These are phyloP conservation scores for Urostyla sp. DNA, from an alignment of 73 alveolate genomes.

Conservation along the genomic window DNA sequence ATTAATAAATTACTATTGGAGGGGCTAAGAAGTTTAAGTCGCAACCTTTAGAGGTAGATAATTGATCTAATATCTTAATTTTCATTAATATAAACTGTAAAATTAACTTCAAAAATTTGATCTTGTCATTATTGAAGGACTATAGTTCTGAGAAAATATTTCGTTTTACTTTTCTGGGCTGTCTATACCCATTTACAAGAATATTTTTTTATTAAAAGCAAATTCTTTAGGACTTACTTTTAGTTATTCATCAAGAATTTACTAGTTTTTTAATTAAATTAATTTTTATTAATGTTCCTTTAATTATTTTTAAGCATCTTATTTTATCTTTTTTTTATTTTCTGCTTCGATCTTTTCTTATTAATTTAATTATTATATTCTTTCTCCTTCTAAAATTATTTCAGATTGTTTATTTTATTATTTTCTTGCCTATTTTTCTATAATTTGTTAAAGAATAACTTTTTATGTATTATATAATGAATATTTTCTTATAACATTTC, in stretches of 20 bases:
- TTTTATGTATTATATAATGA: not conserved
- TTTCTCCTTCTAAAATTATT: not conserved
- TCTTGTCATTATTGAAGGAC: conserved; percentile 21
- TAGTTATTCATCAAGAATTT: not conserved
- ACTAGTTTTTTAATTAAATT: not conserved
- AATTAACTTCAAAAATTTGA: not conserved
- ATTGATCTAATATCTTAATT: not conserved
- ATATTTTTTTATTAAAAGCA: conserved; percentile 21
- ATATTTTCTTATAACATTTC: no score
- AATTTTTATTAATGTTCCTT: not conserved
- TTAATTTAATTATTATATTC: not conserved
- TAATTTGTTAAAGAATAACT: not conserved
- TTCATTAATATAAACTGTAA: not conserved
- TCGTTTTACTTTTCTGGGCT: conserved; percentile 27
- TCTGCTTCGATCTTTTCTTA: not conserved
- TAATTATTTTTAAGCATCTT: not conserved
- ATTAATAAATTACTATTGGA: conserved; percentile 3
- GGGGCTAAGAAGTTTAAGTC: conserved; percentile 39
- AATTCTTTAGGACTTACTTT: conserved; percentile 30
- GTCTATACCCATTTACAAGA: conserved; percentile 13
- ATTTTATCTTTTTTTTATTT: not conserved
- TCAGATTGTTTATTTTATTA: not conserved
- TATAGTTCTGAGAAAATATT: not conserved
- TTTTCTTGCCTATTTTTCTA: not conserved
- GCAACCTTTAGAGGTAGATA: conserved; percentile 11